Percentiles rank a stretch among this genome's conserved stretches.
Evolutionary conservation across 2,329 filamentous ascomycete genomes (phyloP).

Genomic region (Penicillium sp.): DNA sequence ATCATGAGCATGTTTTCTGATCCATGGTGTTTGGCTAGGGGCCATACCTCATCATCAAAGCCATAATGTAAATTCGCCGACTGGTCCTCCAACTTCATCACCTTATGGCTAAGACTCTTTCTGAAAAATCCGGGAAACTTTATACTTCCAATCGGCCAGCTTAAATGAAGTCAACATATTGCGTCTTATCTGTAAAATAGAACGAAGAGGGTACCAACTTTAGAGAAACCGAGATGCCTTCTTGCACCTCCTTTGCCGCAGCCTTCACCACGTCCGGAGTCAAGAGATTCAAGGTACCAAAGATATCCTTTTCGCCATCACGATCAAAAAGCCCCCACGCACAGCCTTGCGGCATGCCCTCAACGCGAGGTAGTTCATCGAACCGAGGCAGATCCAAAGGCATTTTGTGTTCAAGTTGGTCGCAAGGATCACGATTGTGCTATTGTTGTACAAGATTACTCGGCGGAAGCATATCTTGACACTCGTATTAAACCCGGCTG

Average conservation of each 20-base stretch:
- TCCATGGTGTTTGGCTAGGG: too few species aligned
- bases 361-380: conserved; percentile 45
- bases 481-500: neutral
- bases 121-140: conserved; percentile 42
- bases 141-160: conserved; percentile 35
- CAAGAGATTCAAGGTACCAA: conserved; percentile 52
- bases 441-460: neutral
- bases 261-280: conserved; percentile 48
- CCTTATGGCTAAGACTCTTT: conserved; percentile 36
- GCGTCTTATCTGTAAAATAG: too few species aligned
- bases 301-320: conserved; percentile 49
- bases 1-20: neutral
- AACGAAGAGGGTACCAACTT: too few species aligned
- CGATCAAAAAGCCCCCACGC: conserved; percentile 48
- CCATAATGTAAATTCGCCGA: conserved; percentile 40
- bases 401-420: neutral
- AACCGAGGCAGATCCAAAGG: conserved; percentile 35
- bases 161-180: neutral
- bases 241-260: conserved; percentile 47
- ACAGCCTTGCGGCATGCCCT: conserved; percentile 47
- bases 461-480: neutral
- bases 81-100: conserved; percentile 30
- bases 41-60: conserved; percentile 50
- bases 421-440: neutral
- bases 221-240: conserved; percentile 47